Conservation (phyloP, 495 filamentous ascomycete genomes). For the Penicillium taxi region DNA sequence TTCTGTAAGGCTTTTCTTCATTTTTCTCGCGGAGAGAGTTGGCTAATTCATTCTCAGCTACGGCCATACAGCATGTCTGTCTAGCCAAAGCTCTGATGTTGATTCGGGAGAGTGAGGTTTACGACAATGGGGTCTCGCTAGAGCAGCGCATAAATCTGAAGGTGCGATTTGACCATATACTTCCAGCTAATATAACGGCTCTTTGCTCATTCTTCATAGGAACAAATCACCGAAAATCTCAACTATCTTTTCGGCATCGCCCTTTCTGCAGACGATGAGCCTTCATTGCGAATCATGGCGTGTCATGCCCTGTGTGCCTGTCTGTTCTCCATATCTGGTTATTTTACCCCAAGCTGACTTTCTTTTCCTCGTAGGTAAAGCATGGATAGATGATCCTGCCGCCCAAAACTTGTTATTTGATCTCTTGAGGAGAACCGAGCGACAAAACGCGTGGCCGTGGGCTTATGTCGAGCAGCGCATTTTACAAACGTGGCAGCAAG, state of each 20-base stretch:
- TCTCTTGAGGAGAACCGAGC: constrained; percentile 19
- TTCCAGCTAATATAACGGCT: background rate
- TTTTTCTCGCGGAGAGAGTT: background rate
- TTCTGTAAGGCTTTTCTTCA: constrained; percentile 23
- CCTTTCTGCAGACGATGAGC: constrained; percentile 32
- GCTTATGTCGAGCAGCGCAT: constrained; percentile 21
- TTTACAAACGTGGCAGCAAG: constrained; percentile 14
- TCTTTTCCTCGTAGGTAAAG: constrained; percentile 17
- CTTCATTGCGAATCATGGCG: constrained; percentile 32
- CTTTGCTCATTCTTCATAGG: constrained; percentile 8
- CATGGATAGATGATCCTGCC: constrained; percentile 25
- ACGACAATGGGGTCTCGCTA: constrained; percentile 2
- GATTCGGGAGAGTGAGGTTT: constrained; percentile 17
- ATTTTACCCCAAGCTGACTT: background rate
- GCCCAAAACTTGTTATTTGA: constrained; percentile 20
- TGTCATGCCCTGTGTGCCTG: constrained; percentile 35
- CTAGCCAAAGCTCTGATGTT: constrained; percentile 32
- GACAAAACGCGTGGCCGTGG: constrained; percentile 25
- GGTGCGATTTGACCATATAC: constrained; percentile 12
- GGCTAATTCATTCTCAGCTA: constrained; percentile 20
- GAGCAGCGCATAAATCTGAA: constrained; percentile 15
- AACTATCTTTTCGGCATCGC: constrained; percentile 35
- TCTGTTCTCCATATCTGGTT: constrained; percentile 8
- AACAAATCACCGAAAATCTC: constrained; percentile 24
- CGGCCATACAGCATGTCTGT: constrained; percentile 33